A percentile compares a stretch with the other conserved stretches of the same genome.
These are phyloP conservation scores for Tetracladium maxilliforme DNA, from an alignment of 2,329 filamentous ascomycete genomes.

Conservation along the genomic window DNA sequence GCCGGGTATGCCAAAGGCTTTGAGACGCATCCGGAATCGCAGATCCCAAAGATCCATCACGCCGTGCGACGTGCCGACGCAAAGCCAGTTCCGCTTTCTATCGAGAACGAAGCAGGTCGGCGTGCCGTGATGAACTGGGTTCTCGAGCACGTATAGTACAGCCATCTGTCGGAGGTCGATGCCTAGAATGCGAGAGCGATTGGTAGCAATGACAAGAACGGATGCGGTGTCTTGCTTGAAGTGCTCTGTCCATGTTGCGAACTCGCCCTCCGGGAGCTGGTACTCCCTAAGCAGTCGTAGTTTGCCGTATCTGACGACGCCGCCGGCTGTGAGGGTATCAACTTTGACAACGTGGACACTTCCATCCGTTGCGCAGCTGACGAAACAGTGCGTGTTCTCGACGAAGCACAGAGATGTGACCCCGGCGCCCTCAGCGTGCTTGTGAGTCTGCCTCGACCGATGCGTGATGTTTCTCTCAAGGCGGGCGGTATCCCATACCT, in stretches of 20 bases:
- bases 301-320: conserved; percentile 62
- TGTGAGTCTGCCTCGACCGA: conserved; percentile 74
- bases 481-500: conserved; percentile 82
- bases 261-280: conserved; percentile 58
- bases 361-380: conserved; percentile 81
- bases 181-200: conserved; percentile 66
- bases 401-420: conserved; percentile 81
- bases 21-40: conserved; percentile 78
- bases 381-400: conserved; percentile 85
- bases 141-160: conserved; percentile 64
- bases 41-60: conserved; percentile 92
- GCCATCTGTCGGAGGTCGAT: conserved; percentile 82
- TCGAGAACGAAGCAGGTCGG: conserved; percentile 88
- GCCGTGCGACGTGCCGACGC: conserved; percentile 84
- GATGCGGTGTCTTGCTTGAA: conserved; percentile 72
- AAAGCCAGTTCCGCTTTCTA: conserved; percentile 74
- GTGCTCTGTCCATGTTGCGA: conserved; percentile 83
- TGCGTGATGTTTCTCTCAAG: conserved; percentile 86
- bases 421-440: conserved; percentile 53
- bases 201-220: conserved; percentile 76
- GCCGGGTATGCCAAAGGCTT: conserved; percentile 76
- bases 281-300: conserved; percentile 66
- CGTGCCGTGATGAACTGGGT: conserved; percentile 81
- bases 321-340: conserved; percentile 40
- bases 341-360: conserved; percentile 73